Base-by-base conservation (phyloP, 257 asterid genomes). In the Solanum megistacrolobum region DNA sequence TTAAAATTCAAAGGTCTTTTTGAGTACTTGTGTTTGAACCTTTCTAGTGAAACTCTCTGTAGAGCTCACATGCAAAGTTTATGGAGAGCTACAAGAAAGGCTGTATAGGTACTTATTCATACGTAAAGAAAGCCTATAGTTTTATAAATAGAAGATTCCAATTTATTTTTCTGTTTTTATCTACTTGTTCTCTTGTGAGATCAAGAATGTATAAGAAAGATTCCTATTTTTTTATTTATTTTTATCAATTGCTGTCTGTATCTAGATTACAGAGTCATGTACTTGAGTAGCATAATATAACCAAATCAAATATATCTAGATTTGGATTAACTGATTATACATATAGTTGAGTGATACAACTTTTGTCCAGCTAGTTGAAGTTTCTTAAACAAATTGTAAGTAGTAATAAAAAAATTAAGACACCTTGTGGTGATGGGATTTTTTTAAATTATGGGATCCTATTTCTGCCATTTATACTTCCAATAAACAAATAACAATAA, bases 21-120 rank as follows among this genome's bases (percentile, higher is more conserved):
- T 29, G 66, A 81, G 65, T 81, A 43, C 39, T 81, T 81, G 38
- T 46, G 41, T 29, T 82, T 16, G 69, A 48, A 20, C 68, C 3
- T 82, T 48, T 46, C 12, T 48, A 9, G 69, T 82, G 66, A 39
- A 39, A 12, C n/a, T 81, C 8, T 43, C 69, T 48, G 86, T 82
- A 82, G 86, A 82, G 86, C 20, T 82, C 86, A 82, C 87, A 84
- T 62, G 87, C 87, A 84, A 84, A 60, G 58, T 60, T 65, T 38
- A 65, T 58, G 25, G 66, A 9, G 58, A 21, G 58, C 35, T 38
- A 21, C 36, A 65, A 85, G 23, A 68, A 85, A 38, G 41, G 18
- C 5, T 39, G 62, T 52, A n/a, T 27, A 62, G 55, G 16, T 85
- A 12, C 12, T 66, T 21, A 66, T 38, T 21, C 87, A 85, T 71